phyloP scores from a whole-genome alignment of 768 basidiomycete species.

The Lentinula raphanica region DNA sequence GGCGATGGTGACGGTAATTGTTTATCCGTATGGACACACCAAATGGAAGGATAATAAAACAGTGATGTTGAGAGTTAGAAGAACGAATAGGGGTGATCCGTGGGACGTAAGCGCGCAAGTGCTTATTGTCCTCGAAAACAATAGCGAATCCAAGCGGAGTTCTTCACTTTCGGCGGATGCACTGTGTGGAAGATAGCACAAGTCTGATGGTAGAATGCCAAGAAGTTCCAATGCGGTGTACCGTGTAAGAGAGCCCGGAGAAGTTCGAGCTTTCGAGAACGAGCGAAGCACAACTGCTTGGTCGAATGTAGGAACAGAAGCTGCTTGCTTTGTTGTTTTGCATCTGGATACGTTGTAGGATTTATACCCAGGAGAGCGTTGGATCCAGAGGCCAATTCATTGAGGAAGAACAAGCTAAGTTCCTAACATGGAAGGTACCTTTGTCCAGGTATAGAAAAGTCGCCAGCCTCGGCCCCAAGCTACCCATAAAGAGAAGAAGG shows the following conservation, averaged over 20 bases:
- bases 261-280: neutral
- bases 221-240: neutral
- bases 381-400: neutral
- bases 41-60: slow-evolving; percentile 1
- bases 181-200: neutral
- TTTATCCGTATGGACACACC: slow-evolving; percentile 4
- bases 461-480: neutral
- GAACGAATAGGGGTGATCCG: neutral
- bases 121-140: slow-evolving; percentile 3
- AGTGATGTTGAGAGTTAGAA: neutral
- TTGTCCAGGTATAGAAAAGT: slow-evolving; percentile 3
- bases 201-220: neutral
- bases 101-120: neutral
- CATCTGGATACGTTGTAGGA: neutral
- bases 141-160: neutral
- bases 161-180: neutral
- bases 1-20: neutral
- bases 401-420: slow-evolving; percentile 5
- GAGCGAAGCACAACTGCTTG: neutral
- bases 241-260: too few relatives aligned
- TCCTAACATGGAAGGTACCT: neutral
- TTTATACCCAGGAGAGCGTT: slow-evolving; percentile 1
- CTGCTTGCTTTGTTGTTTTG: neutral
- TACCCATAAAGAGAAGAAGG: neutral
- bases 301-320: neutral